Conservation (phyloP, 345 rosid genomes). For the Crucihimalaya himalaica region DNA sequence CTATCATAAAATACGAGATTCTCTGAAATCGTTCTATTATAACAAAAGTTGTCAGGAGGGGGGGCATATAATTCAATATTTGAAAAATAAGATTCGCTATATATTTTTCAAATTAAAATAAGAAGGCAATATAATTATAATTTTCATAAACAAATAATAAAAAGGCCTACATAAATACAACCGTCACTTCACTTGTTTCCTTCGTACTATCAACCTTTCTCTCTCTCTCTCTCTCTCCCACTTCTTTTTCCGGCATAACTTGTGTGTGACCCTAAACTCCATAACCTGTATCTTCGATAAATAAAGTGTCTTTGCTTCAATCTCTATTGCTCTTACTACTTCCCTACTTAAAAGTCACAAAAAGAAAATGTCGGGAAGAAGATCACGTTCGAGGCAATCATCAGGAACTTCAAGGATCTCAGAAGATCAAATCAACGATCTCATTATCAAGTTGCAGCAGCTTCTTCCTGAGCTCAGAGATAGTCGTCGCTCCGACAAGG, state of each 20-base stretch:
- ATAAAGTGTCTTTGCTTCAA: constrained; percentile 11
- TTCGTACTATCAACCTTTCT: constrained; percentile 28
- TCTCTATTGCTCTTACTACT: constrained; percentile 1
- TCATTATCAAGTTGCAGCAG: constrained; percentile 74
- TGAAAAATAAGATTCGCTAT: constrained; percentile 14
- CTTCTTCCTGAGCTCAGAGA: constrained; percentile 79
- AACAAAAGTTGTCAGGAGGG: constrained; percentile 39
- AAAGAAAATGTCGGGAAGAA: constrained; percentile 75
- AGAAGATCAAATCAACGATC: constrained; percentile 86
- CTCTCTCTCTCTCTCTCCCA: constrained; percentile 1
- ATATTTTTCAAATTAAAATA: constrained; percentile 5
- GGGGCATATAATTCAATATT: constrained; percentile 25
- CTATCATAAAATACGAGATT: constrained; percentile 27
- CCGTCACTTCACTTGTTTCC: constrained; percentile 37
- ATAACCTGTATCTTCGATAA: constrained; percentile 21
- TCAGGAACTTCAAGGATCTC: constrained; percentile 59
- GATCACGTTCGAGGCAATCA: constrained; percentile 79
- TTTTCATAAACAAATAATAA: constrained; percentile 28
- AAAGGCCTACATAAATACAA: constrained; percentile 34
- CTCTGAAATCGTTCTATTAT: constrained; percentile 21
- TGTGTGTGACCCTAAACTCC: constrained; percentile 33
- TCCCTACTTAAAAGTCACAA: background rate
- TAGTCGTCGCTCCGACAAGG: constrained; percentile 72
- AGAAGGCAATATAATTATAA: background rate
- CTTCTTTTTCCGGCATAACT: constrained; percentile 25